These are phyloP conservation scores for Aspergillus glaucus DNA, from an alignment of 2,329 filamentous ascomycete genomes.

Conservation along the genomic window DNA sequence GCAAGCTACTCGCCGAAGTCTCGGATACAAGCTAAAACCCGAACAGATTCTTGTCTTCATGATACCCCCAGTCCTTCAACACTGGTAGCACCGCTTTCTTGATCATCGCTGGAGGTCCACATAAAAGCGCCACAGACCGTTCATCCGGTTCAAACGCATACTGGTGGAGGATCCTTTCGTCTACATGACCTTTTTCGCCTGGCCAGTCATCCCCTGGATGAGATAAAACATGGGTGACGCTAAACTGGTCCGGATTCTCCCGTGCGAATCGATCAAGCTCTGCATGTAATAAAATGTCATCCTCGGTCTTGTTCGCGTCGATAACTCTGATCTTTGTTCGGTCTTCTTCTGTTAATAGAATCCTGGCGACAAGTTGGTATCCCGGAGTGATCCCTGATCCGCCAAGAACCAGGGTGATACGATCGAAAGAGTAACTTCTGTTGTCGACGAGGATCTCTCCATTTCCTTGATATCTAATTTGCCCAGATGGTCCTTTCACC, in stretches of 20 bases:
- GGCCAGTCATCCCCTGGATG: constrained; percentile 6
- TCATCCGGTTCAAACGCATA: constrained; percentile 28
- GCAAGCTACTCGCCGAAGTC: too few relatives aligned
- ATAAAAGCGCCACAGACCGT: constrained; percentile 42
- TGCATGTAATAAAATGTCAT: constrained; percentile 8
- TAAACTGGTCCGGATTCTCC: constrained; percentile 5
- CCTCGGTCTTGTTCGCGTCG: constrained; percentile 6
- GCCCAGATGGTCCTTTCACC: constrained; percentile 47
- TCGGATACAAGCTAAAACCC: constrained; percentile 16
- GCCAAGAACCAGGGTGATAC: constrained; percentile 45
- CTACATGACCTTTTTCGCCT: constrained; percentile 7
- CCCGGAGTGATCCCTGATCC: constrained; percentile 49
- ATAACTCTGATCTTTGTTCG: constrained; percentile 29
- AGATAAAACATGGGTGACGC: constrained; percentile 9
- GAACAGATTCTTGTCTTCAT: constrained; percentile 42
- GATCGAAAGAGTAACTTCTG: constrained; percentile 36
- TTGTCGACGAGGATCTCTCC: constrained; percentile 43
- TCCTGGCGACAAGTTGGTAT: constrained; percentile 44
- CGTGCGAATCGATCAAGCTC: constrained; percentile 6
- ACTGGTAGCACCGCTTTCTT: constrained; percentile 47
- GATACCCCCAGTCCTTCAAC: constrained; percentile 42
- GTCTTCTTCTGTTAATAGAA: constrained; percentile 36
- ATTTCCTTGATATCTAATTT: constrained; percentile 45
- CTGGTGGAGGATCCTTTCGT: constrained; percentile 5
- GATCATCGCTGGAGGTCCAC: constrained; percentile 47